Base-by-base conservation (phyloP, 768 basidiomycete genomes). In the Panus rudis region DNA sequence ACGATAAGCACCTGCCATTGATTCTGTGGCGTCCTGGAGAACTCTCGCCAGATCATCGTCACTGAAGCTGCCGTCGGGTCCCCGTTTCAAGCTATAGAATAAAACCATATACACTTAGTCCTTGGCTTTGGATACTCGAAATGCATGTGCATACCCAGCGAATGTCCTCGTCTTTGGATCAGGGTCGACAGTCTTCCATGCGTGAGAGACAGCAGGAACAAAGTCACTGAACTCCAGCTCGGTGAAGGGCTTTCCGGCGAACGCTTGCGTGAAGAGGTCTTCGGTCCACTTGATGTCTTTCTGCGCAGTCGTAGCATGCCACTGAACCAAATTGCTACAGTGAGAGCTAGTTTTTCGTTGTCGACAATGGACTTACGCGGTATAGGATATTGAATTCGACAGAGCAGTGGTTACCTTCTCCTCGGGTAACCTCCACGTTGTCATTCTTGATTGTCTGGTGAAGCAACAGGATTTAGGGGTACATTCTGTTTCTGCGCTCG, bases 381-480 rank as follows among this genome's bases (percentile, higher is more conserved):
- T 74, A 72, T 13, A 73, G 55, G 19, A 74, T 51, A 52, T 72
- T 88, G 67, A 90, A 89, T 61, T 90, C 88, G 25, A 87, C 57
- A 0, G 86, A 85, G 45, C 78, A 76, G 27, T 76, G 78, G 53
- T 90, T 90, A 39, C 88, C 88, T 56, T 79, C 65, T 27, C 87
- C 88, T 8, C 78, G 55, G 6, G 41, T 44, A 11, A 57, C 43
- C 22, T 33, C 27, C 21, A 41, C 35, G 25, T 53, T 53, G 17
- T 48, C 28, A 13, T 23, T 44, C 34, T 49, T 54, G 46, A 57
- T 54, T n/a, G 53, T 49, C 55, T 57, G 37, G n/a, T n/a, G 4
- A 37, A 6, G 33, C n/a, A 35, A 17, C 10, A 10, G 16, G 28
- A 30, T 10, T 10, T 10, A 10, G 28, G 16, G 28, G 10, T 16